These are phyloP conservation scores for Syzygium malaccense DNA, from an alignment of 441 rosid species.

Conservation along the genomic window DNA sequence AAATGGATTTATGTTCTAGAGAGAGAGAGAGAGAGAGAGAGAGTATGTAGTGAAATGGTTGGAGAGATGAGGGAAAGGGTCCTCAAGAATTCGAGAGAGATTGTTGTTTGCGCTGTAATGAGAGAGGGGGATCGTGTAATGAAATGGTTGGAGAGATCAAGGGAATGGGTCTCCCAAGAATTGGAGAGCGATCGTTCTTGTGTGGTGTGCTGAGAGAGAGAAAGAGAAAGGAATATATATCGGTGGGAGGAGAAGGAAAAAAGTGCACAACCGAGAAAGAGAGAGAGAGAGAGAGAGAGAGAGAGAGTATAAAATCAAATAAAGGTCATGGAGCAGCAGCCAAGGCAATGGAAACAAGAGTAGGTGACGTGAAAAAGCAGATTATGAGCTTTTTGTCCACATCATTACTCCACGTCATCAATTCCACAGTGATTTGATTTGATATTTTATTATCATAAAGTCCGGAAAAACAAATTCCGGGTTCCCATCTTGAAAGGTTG, in stretches of 20 bases:
- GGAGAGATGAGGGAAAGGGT: background rate
- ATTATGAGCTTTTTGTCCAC: slow-evolving; percentile 44
- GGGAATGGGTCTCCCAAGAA: background rate
- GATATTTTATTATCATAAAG: slow-evolving; percentile 2
- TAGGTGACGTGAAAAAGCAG: slow-evolving; percentile 47
- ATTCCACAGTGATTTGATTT: background rate
- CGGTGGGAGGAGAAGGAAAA: background rate
- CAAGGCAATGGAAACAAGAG: background rate
- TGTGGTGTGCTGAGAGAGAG: background rate
- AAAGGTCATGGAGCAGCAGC: background rate
- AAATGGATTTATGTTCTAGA: background rate
- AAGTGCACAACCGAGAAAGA: background rate
- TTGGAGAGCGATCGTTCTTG: background rate
- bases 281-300: background rate
- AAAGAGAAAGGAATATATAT: background rate
- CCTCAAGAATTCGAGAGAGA: background rate
- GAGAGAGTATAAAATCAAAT: background rate
- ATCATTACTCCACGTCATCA: slow-evolving; percentile 46
- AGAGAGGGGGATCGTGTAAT: background rate
- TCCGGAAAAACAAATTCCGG: slow-evolving; percentile 1
- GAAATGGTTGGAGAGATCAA: background rate
- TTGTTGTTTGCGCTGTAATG: background rate
- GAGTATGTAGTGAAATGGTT: background rate
- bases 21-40: slow-evolving; percentile 1
- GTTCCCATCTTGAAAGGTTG: slow-evolving; percentile 27